Evolutionary conservation across 495 filamentous ascomycete species (phyloP).

Genomic region (Sordaria brevicollis): DNA sequence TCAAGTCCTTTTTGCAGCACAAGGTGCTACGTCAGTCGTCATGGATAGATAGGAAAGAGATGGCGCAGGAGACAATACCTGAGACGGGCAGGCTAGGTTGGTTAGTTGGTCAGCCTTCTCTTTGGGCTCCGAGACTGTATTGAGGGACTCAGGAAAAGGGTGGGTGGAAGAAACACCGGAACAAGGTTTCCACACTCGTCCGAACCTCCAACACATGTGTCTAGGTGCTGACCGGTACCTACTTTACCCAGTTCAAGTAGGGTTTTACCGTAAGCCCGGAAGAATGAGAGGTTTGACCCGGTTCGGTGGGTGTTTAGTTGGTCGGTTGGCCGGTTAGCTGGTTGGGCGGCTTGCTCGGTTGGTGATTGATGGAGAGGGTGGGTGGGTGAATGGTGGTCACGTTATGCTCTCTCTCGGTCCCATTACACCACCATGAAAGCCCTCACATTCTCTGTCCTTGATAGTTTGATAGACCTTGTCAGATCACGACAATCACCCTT

Average conservation of each 20-base stretch:
- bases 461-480: no score
- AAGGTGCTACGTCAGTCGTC: background rate
- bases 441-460: background rate
- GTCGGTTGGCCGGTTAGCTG: background rate
- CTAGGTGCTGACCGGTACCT: background rate
- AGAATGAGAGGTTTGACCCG: background rate
- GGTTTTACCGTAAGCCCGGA: no score
- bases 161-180: background rate
- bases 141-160: background rate
- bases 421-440: background rate
- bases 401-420: no score
- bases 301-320: background rate
- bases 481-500: no score
- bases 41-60: background rate
- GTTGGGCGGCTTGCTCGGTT: background rate
- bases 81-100: background rate
- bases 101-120: background rate
- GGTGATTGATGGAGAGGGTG: background rate
- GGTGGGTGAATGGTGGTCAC: background rate
- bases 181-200: background rate
- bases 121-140: background rate
- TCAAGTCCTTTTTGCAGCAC: background rate
- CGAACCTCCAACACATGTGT: background rate
- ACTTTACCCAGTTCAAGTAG: background rate
- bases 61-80: background rate